A percentile compares a stretch with the other conserved stretches of the same genome.
Conservation (phyloP, 2,329 filamentous ascomycete genomes). For the Neobulgaria alba region DNA sequence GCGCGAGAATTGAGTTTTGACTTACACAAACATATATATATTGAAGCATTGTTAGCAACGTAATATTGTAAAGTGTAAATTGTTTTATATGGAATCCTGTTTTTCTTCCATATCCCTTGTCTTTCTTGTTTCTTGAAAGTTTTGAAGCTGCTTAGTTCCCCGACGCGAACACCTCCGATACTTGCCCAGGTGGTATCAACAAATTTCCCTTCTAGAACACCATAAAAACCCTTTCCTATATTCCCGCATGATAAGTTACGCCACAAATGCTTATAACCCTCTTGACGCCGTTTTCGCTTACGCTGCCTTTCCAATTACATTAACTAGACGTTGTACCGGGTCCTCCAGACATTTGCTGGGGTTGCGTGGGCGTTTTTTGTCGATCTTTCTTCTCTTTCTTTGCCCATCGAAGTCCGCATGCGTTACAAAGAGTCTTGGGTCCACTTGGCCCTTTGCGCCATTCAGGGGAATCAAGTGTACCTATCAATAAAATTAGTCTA, state of each 20-base stretch:
- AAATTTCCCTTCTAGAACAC: background rate
- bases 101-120: background rate
- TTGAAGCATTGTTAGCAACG: no score
- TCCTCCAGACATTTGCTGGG: no score
- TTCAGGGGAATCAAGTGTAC: slow-evolving; percentile 84
- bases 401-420: slow-evolving; percentile 71
- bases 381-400: slow-evolving; percentile 71
- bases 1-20: no score
- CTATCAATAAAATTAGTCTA: slow-evolving; percentile 29
- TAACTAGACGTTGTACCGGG: background rate
- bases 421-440: slow-evolving; percentile 92
- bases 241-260: background rate
- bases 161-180: background rate
- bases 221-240: background rate
- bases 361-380: background rate
- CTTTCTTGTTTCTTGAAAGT: background rate
- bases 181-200: no score
- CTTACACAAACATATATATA: no score
- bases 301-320: background rate
- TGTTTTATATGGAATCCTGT: background rate
- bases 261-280: background rate
- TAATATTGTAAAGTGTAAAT: no score
- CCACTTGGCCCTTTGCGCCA: slow-evolving; percentile 92
- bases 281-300: background rate
- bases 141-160: background rate